Base-by-base conservation (phyloP, 768 basidiomycete species). In the Leccinellum luteum region DNA sequence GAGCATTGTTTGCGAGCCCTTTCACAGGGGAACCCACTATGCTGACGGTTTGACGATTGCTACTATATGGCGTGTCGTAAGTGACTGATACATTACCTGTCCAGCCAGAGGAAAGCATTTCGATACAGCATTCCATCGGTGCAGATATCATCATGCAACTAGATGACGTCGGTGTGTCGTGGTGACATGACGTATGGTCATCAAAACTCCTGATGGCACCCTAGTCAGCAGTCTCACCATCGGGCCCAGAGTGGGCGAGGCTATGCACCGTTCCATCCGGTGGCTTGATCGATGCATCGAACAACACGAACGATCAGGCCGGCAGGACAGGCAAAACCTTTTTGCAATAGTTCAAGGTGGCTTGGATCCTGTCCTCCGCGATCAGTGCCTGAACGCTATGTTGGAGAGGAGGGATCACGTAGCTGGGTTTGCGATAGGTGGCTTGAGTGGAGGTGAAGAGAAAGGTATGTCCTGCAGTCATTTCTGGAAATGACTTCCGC, bases 111-210 rank as follows among this genome's bases (percentile, higher is more conserved):
- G 89, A 94, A 76, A 92, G 90, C 64, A 94, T 95, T 43, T 84
- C 85, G 15, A 89, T 93, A 65, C 92, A 96, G 68, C 94, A 96
- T 67, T 79, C 87, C 8, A 94, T 96, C 44, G 92, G 93, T 6
- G 90, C 87, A 27, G 93, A 96, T 69, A 96, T 96, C 58, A 92
- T 96, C 59, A 95, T 96, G 94, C 93, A 92, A 69, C 80, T 94
- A 17, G 92, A 94, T 69, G 92, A 94, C 72, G 92, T 94, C 51
- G 91, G 91, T 88, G 64, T 70, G 86, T 75, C 45, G 38, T 35
- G 50, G 54, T 25, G 0, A 25, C 51, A 1, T 49, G 52, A 10
- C 38, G 27, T 14, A 41, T 34, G 3, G 12, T 15, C 38, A 43
- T 25, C 47, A 13, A 12, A 28, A 23, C 21, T 61, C 57, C 55